A percentile compares a stretch with the other conserved stretches of the same genome.
Evolutionary conservation across 1,139 yeast genomes (phyloP).

Genomic region (Debaryomyces fabryi): DNA sequence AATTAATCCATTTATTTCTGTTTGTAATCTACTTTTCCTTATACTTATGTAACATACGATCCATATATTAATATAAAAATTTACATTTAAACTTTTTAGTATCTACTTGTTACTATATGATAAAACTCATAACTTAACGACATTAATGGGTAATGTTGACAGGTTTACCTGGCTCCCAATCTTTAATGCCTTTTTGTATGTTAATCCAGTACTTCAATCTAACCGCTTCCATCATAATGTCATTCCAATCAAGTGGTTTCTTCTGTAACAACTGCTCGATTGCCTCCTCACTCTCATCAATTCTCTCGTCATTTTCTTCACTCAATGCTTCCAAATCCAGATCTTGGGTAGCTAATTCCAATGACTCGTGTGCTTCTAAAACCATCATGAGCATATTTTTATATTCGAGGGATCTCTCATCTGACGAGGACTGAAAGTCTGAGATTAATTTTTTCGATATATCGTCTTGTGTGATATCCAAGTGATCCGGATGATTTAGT

Average conservation of each 20-base stretch:
- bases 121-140: not conserved
- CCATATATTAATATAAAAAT: conserved; percentile 3
- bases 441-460: conserved; percentile 40
- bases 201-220: conserved; percentile 84
- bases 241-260: conserved; percentile 51
- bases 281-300: conserved; percentile 39
- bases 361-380: conserved; percentile 76
- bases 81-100: not conserved
- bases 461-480: conserved; percentile 46
- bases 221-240: conserved; percentile 67
- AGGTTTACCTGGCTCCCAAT: conserved; percentile 76
- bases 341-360: conserved; percentile 63
- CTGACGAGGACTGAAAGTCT: conserved; percentile 32
- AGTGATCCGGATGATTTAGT: conserved; percentile 39
- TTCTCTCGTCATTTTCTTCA: conserved; percentile 57
- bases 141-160: conserved; percentile 60
- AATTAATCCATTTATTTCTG: conserved; percentile 8
- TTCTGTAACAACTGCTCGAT: conserved; percentile 33
- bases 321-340: conserved; percentile 58
- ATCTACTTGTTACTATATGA: not conserved
- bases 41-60: conserved; percentile 4
- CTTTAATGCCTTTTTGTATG: conserved; percentile 70
- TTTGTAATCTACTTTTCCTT: not conserved
- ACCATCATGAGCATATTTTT: conserved; percentile 71
- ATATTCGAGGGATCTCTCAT: conserved; percentile 41